Conservation (phyloP, 305 asterid species). For the Fraxinus ornus region DNA sequence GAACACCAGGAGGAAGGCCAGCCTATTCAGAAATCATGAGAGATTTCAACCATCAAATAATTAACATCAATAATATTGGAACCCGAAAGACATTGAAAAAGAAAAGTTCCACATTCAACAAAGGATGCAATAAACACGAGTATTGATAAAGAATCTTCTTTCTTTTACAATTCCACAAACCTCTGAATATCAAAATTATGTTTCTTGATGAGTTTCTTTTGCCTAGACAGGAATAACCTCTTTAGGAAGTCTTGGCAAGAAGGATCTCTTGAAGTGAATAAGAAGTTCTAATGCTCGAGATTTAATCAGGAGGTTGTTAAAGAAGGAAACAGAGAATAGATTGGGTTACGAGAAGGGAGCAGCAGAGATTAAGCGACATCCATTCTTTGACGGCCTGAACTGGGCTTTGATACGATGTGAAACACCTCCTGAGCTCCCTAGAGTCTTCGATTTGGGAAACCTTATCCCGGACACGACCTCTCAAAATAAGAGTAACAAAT, state of each 20-base stretch:
- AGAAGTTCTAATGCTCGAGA: conserved; percentile 76
- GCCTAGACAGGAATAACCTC: conserved; percentile 90
- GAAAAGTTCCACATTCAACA: background rate
- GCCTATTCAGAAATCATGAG: conserved; percentile 20
- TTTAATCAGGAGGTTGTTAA: conserved; percentile 59
- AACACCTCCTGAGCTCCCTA: conserved; percentile 76
- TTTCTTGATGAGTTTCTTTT: conserved; percentile 77
- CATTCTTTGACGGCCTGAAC: conserved; percentile 83
- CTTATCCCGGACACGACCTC: conserved; percentile 23
- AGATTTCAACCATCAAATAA: conserved; percentile 17
- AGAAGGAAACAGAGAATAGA: conserved; percentile 76
- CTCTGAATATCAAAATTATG: conserved; percentile 66
- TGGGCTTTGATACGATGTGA: conserved; percentile 85
- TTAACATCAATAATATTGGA: too few species aligned
- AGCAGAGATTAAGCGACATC: conserved; percentile 76
- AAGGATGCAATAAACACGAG: background rate
- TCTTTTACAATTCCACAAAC: conserved; percentile 70
- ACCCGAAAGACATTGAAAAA: background rate
- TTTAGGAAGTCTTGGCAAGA: conserved; percentile 74
- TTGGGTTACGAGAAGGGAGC: conserved; percentile 79
- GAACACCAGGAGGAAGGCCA: conserved; percentile 93
- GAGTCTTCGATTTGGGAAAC: conserved; percentile 44
- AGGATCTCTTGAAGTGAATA: conserved; percentile 89
- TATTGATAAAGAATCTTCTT: background rate
- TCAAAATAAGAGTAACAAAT: conserved; percentile 35